Evolutionary conservation across 2,329 filamentous ascomycete genomes (phyloP).

Genomic region (Geosmithia putterillii): DNA sequence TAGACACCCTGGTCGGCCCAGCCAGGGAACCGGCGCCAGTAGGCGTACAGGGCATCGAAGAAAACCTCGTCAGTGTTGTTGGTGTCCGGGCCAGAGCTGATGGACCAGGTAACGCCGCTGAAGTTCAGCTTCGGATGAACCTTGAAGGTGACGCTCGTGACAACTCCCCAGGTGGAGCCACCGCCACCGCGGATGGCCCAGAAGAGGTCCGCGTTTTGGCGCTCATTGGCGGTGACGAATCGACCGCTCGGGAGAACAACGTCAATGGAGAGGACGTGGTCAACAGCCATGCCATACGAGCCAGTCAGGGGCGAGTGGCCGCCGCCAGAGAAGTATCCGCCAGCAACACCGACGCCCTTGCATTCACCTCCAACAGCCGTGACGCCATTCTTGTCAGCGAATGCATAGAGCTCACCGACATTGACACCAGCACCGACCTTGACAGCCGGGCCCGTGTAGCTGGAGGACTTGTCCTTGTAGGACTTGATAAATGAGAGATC

Average conservation of each 20-base stretch:
- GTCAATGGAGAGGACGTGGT: constrained; percentile 37
- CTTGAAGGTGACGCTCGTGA: constrained; percentile 22
- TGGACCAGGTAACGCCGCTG: constrained; percentile 22
- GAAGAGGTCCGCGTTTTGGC: constrained; percentile 31
- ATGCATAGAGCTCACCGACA: constrained; percentile 37
- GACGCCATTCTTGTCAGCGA: constrained; percentile 30
- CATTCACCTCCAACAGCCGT: constrained; percentile 42
- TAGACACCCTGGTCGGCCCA: constrained; percentile 15
- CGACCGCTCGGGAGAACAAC: constrained; percentile 31
- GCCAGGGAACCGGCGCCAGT: constrained; percentile 16
- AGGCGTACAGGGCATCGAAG: constrained; percentile 17
- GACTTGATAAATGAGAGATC: constrained; percentile 14
- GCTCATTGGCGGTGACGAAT: constrained; percentile 25
- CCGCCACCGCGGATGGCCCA: constrained; percentile 36
- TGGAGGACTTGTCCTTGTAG: constrained; percentile 7
- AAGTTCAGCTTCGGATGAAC: constrained; percentile 17
- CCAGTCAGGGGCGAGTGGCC: constrained; percentile 35
- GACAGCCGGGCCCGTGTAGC: constrained; percentile 33
- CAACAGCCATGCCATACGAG: constrained; percentile 27
- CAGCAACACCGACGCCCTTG: constrained; percentile 13
- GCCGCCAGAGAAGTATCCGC: constrained; percentile 21
- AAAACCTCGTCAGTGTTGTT: constrained; percentile 15
- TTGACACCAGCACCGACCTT: constrained; percentile 43
- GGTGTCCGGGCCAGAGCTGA: constrained; percentile 12
- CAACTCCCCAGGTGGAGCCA: constrained; percentile 27